Base-by-base conservation (phyloP, 441 rosid species). In the Erysimum cheiri region DNA sequence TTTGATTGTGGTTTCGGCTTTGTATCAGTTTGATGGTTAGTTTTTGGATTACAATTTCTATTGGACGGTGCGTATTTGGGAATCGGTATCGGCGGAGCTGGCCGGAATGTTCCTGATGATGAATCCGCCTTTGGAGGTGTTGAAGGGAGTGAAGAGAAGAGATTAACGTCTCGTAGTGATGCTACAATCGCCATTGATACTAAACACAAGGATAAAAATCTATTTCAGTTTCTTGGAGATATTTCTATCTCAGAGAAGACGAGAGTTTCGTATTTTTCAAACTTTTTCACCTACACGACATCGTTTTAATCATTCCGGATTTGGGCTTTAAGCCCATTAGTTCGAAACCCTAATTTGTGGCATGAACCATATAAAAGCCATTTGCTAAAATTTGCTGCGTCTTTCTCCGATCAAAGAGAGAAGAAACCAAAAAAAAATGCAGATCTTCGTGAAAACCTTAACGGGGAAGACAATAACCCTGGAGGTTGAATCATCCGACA, bases 391-490 rank as follows among this genome's bases (percentile, higher is more conserved):
- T 70, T 2, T 4, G 5, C 55, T 0, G 10, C 64, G 26, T 46
- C 37, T 17, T 43, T 3, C 47, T 32, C 57, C 32, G 47, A 24
- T 15, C 22, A 19, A 19, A 19, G 22, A 19, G 22, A 19, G 22
- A 19, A 1, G 11, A 29, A 39, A 39, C 14, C 5, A 44, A 37
- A 46, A 78, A 46, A 80, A 78, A 88, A n/a, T 91, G 97, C 97
- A 91, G 91, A 88, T 91, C 72, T 88, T 91, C 75, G 97, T 91
- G 78, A 90, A 87, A 77, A 87, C 92, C 86, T 82, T 90, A 44
- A 90, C 94, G 74, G 94, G 96, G 62, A 88, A 88, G 81, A 90
- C 89, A 15, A 84, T 91, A 57, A 91, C 92, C 71, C 80, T 90
- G 17, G 92, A 88, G 84, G 92, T 88, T 11, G 87, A 87, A 32